Conservation (phyloP, 75 land plant species). For the Cryptomeria japonica region DNA sequence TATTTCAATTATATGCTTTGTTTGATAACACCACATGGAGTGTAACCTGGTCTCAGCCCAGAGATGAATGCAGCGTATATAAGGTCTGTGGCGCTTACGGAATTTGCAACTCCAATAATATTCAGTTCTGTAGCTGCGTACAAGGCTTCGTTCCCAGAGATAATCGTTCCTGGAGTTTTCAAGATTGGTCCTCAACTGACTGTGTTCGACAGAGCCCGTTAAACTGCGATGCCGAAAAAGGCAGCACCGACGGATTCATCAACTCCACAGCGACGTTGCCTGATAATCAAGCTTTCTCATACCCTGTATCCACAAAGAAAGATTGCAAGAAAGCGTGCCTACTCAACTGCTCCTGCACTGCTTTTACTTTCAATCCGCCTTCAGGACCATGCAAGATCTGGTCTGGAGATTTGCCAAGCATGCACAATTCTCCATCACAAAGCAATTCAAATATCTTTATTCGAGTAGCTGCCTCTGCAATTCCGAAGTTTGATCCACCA, state of each 20-base stretch:
- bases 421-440: not conserved
- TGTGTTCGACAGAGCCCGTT: constrained; percentile 21
- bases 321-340: too few species aligned
- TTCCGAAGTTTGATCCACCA: not conserved
- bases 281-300: too few species aligned
- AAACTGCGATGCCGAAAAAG: constrained; percentile 1
- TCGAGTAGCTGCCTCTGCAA: not conserved
- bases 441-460: not conserved
- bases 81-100: constrained; percentile 29
- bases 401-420: constrained; percentile 9
- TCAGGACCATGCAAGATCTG: not conserved
- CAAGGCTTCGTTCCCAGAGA: constrained; percentile 29
- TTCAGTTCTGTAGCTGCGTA: constrained; percentile 29
- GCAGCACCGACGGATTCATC: constrained; percentile 17
- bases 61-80: constrained; percentile 21
- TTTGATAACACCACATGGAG: constrained; percentile 20
- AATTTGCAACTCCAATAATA: constrained; percentile 11
- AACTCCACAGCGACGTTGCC: too few species aligned
- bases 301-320: too few species aligned
- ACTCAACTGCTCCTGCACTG: too few species aligned
- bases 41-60: constrained; percentile 7
- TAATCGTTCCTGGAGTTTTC: not conserved
- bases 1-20: constrained; percentile 5
- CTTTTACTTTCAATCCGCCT: too few species aligned
- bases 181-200: constrained; percentile 26